Conservation (phyloP, 176 grass and related monocot species). For the Phoenix dactylifera region DNA sequence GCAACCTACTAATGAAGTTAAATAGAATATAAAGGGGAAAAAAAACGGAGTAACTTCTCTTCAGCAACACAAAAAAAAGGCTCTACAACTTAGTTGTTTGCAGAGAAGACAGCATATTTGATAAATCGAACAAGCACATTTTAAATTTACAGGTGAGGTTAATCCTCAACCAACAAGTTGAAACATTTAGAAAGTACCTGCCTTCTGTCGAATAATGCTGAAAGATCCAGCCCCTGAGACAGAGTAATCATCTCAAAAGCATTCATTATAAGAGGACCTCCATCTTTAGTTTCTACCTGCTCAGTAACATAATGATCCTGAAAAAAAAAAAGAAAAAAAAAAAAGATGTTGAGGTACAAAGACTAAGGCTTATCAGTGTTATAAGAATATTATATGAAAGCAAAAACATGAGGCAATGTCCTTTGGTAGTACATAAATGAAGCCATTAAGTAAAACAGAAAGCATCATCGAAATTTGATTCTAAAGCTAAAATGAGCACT, state of each 20-base stretch:
- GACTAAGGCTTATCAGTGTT: neutral
- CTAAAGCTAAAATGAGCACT: neutral
- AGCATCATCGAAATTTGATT: neutral
- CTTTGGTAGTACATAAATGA: neutral
- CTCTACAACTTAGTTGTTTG: too few relatives aligned
- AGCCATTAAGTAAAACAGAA: neutral
- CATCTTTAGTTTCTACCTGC: constrained; percentile 43
- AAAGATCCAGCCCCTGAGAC: constrained; percentile 94
- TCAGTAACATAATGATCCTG: constrained; percentile 89
- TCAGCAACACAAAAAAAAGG: neutral
- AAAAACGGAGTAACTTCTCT: neutral
- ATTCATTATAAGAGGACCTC: constrained; percentile 92
- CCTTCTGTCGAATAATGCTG: constrained; percentile 81
- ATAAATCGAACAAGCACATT: too few relatives aligned
- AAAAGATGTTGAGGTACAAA: constrained; percentile 16
- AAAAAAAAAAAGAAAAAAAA: constrained; percentile 23
- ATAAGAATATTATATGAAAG: neutral
- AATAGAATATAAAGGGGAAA: neutral
- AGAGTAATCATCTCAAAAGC: constrained; percentile 99
- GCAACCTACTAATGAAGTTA: neutral
- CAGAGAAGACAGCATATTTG: too few relatives aligned
- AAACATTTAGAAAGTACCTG: constrained; percentile 42
- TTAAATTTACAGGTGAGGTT: too few relatives aligned
- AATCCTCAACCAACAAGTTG: too few relatives aligned
- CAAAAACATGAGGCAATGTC: neutral